Conservation (phyloP, 345 rosid species). For the Brassica carinata region DNA sequence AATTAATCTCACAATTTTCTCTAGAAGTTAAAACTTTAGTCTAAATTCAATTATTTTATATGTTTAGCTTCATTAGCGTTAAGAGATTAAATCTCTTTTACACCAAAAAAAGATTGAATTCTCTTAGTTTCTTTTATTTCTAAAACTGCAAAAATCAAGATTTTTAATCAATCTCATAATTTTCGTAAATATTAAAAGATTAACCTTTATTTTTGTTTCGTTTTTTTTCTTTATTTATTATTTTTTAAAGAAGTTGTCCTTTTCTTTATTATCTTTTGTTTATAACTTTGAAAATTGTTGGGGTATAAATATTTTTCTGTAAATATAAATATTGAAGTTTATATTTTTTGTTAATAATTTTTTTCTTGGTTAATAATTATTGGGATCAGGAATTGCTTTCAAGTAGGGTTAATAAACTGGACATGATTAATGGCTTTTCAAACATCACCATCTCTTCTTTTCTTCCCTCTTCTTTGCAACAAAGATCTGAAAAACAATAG, state of each 20-base stretch:
- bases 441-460: constrained; percentile 16
- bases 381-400: constrained; percentile 31
- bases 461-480: constrained; percentile 18
- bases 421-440: constrained; percentile 35
- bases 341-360: background rate
- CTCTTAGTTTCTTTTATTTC: background rate
- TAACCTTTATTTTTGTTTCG: background rate
- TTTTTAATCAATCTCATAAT: background rate
- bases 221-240: no score
- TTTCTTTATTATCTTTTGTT: background rate
- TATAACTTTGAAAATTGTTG: background rate
- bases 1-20: constrained; percentile 16
- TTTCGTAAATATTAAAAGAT: background rate
- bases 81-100: background rate
- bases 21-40: background rate
- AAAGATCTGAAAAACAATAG: constrained; percentile 19
- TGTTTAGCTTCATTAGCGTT: background rate
- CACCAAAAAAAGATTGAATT: background rate
- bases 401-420: constrained; percentile 37
- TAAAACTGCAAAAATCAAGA: background rate
- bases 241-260: no score
- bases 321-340: background rate
- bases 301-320: background rate
- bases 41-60: background rate
- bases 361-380: constrained; percentile 3